A percentile compares a stretch with the other conserved stretches of the same genome.
Conservation (phyloP, 2,329 filamentous ascomycete species). For the Gliomastix tumulicola region DNA sequence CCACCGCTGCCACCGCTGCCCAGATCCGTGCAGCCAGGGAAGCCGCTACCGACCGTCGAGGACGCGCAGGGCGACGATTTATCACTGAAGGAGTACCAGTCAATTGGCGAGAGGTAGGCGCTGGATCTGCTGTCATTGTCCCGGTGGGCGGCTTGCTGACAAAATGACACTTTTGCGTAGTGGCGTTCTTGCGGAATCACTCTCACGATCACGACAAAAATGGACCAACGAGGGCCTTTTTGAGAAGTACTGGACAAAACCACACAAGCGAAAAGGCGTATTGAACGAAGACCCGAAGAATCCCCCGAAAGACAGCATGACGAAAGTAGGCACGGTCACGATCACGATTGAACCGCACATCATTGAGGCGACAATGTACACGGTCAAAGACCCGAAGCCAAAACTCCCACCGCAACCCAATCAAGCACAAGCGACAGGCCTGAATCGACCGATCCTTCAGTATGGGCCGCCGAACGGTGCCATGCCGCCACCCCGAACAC, state of each 20-base stretch:
- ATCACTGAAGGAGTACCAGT: conserved; percentile 61
- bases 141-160: conserved; percentile 10
- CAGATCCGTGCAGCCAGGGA: conserved; percentile 54
- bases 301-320: conserved; percentile 64
- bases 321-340: conserved; percentile 64
- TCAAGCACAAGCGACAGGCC: conserved; percentile 11
- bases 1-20: conserved; percentile 42
- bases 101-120: conserved; percentile 61
- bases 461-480: conserved; percentile 58
- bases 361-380: conserved; percentile 68
- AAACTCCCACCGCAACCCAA: conserved; percentile 19
- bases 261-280: conserved; percentile 59
- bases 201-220: conserved; percentile 64
- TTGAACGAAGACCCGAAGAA: conserved; percentile 59
- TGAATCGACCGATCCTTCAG: conserved; percentile 50
- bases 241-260: conserved; percentile 73
- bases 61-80: conserved; percentile 59
- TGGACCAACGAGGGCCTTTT: conserved; percentile 69
- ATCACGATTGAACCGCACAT: conserved; percentile 76
- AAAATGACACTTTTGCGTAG: conserved; percentile 29
- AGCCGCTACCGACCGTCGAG: conserved; percentile 65
- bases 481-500: conserved; percentile 39
- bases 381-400: conserved; percentile 58
- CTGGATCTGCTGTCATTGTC: background rate
- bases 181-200: conserved; percentile 67